Evolutionary conservation across 73 alveolate species (phyloP).

Genomic region (Paramecium sexaurelia): DNA sequence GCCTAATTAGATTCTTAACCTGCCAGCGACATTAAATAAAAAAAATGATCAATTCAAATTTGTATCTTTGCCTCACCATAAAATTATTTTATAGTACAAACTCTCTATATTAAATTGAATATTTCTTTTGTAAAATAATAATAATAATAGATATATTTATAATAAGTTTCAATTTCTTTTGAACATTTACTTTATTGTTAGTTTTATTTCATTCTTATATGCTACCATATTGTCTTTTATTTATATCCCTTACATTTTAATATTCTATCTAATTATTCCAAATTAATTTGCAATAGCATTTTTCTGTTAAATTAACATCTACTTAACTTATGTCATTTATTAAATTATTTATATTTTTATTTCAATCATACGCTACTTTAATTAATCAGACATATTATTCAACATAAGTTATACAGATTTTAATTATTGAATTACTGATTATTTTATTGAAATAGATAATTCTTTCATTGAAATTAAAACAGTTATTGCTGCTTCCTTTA

Average conservation of each 20-base stretch:
- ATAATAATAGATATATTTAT: neutral
- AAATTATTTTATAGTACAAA: neutral
- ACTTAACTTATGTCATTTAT: neutral
- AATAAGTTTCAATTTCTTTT: neutral
- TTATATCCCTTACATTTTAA: neutral
- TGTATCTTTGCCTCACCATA: neutral
- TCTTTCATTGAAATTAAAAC: neutral
- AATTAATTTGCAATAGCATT: neutral
- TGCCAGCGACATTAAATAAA: neutral
- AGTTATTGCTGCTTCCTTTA: neutral
- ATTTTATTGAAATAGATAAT: neutral
- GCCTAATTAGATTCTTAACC: neutral
- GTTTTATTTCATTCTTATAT: neutral
- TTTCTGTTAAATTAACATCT: neutral
- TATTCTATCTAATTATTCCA: neutral
- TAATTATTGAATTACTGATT: neutral
- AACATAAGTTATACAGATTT: neutral
- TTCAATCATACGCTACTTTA: neutral
- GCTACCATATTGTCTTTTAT: neutral
- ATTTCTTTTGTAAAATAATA: too few relatives aligned
- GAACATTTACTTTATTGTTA: neutral
- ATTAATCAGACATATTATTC: neutral
- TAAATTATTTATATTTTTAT: neutral
- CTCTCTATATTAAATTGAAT: too few relatives aligned
- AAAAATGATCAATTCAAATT: neutral